phyloP scores from a whole-genome alignment of 2,329 filamentous ascomycete species.

The Leptographium flavum region DNA sequence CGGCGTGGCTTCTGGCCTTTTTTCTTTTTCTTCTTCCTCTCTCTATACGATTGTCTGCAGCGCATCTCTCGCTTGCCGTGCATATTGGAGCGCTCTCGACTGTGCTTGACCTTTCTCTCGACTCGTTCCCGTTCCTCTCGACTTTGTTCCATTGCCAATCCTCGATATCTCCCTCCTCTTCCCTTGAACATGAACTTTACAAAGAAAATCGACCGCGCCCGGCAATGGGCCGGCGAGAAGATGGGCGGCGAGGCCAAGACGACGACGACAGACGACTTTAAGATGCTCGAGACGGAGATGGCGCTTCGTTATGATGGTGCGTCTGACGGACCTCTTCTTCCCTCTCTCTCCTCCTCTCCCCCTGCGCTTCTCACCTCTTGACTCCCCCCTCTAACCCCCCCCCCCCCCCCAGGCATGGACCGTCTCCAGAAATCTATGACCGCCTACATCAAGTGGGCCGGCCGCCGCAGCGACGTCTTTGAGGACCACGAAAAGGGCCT shows the following conservation, averaged over 20 bases:
- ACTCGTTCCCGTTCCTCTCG: too few relatives aligned
- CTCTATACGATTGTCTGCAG: too few relatives aligned
- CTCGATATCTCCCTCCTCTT: too few relatives aligned
- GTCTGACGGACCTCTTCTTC: neutral
- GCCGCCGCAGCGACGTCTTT: constrained; percentile 61
- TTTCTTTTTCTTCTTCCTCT: neutral
- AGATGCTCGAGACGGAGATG: constrained; percentile 81
- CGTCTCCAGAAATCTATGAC: constrained; percentile 77
- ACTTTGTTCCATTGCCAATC: too few relatives aligned
- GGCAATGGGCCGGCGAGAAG: constrained; percentile 95
- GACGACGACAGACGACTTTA: constrained; percentile 79
- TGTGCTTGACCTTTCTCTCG: too few relatives aligned
- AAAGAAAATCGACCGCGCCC: constrained; percentile 90
- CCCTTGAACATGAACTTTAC: constrained; percentile 40
- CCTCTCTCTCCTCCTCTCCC: neutral
- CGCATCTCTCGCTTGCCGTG: too few relatives aligned
- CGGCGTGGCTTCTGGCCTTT: too few relatives aligned
- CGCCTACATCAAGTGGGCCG: constrained; percentile 74
- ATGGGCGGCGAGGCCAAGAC: constrained; percentile 90
- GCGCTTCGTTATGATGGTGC: constrained; percentile 71
- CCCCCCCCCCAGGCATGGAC: constrained; percentile 51
- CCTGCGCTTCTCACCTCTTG: too few relatives aligned
- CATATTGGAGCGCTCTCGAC: too few relatives aligned
- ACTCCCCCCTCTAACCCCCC: neutral
- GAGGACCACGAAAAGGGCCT: constrained; percentile 82